A percentile compares a stretch with the other conserved stretches of the same genome.
These are phyloP conservation scores for Tuber brumale DNA, from an alignment of 495 filamentous ascomycete species.

Conservation along the genomic window DNA sequence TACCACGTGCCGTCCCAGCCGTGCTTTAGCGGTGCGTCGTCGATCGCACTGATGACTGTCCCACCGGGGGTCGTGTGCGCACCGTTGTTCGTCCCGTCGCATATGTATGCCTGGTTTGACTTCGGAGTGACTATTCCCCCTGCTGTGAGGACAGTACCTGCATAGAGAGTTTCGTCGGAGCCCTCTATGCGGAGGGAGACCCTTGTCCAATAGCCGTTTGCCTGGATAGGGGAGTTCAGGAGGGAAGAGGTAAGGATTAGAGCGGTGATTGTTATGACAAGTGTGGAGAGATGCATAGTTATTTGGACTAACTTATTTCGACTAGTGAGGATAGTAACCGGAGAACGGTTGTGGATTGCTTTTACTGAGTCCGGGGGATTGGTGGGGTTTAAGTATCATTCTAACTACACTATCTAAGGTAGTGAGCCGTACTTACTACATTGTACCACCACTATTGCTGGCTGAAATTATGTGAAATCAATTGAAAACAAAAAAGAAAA, in stretches of 20 bases:
- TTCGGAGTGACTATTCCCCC: slow-evolving; percentile 4
- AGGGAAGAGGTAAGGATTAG: background rate
- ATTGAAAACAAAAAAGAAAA: background rate
- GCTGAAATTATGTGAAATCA: background rate
- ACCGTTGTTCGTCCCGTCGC: background rate
- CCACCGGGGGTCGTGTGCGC: background rate
- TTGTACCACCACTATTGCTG: background rate
- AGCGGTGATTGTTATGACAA: too few relatives aligned
- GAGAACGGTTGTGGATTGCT: background rate
- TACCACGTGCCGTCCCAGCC: slow-evolving; percentile 8
- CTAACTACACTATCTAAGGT: background rate
- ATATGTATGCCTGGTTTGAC: too few relatives aligned
- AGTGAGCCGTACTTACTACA: background rate
- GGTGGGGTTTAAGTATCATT: background rate
- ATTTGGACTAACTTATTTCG: background rate
- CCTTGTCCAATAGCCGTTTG: background rate
- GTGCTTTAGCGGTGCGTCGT: slow-evolving; percentile 2
- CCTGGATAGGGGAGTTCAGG: background rate
- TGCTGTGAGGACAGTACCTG: background rate
- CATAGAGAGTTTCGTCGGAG: slow-evolving; percentile 4
- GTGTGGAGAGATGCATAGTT: too few relatives aligned
- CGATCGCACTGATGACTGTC: slow-evolving; percentile 10
- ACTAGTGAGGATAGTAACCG: background rate
- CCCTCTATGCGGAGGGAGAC: slow-evolving; percentile 21
- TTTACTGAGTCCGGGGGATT: background rate